Percentiles rank a stretch among this genome's conserved stretches.
phyloP scores from a whole-genome alignment of 1,284 basidiomycete genomes.

The Ceratobasidium sp. region DNA sequence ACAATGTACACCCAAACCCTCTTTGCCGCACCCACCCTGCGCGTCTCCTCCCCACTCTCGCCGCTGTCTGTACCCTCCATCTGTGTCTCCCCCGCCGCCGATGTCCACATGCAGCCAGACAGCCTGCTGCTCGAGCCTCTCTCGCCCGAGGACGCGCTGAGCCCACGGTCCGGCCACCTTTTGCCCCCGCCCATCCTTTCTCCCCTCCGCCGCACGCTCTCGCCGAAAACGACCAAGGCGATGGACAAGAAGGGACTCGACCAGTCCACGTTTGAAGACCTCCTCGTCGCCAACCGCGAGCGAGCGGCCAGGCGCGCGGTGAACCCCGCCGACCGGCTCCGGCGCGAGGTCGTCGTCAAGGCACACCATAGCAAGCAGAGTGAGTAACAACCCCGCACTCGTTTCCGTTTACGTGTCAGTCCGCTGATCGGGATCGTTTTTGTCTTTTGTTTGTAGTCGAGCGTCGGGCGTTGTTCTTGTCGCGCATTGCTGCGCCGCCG shows the following conservation, averaged over 20 bases:
- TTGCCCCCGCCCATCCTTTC: constrained; percentile 43
- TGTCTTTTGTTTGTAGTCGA: constrained; percentile 62
- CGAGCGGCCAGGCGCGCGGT: constrained; percentile 60
- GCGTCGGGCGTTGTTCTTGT: constrained; percentile 76
- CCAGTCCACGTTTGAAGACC: constrained; percentile 67
- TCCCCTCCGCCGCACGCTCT: constrained; percentile 30
- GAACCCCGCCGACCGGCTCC: constrained; percentile 59
- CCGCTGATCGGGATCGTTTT: background rate
- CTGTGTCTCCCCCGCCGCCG: constrained; percentile 35
- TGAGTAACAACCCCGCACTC: constrained; percentile 55
- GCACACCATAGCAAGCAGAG: constrained; percentile 78
- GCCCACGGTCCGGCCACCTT: constrained; percentile 39
- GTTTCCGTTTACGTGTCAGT: too few species aligned
- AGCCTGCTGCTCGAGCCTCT: constrained; percentile 11
- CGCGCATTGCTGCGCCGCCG: constrained; percentile 72
- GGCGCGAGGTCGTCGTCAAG: constrained; percentile 77
- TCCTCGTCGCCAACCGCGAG: constrained; percentile 68
- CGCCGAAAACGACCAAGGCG: constrained; percentile 4
- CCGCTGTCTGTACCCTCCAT: constrained; percentile 35
- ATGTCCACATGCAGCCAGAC: background rate
- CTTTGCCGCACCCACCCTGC: constrained; percentile 16
- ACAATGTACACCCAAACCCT: constrained; percentile 37
- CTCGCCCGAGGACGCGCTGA: constrained; percentile 15
- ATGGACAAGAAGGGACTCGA: constrained; percentile 63
- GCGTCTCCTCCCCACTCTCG: constrained; percentile 39